Percentiles rank a stretch among this genome's conserved stretches.
Conservation (phyloP, 2,329 filamentous ascomycete genomes). For the Whalleya microplaca region DNA sequence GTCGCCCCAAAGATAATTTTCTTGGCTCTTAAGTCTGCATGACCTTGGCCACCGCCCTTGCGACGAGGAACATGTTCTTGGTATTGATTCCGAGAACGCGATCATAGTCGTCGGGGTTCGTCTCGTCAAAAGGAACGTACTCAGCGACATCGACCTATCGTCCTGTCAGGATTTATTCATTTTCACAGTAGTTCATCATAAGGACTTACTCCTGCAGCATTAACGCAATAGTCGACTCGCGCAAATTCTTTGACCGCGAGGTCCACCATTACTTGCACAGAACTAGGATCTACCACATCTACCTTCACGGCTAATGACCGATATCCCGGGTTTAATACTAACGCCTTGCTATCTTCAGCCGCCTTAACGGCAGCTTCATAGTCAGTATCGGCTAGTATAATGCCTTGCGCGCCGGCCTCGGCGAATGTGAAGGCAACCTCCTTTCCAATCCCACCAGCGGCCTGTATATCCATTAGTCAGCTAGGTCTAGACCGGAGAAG, state of each 20-base stretch:
- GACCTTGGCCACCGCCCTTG: slow-evolving; percentile 16
- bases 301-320: slow-evolving; percentile 1
- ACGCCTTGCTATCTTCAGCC: slow-evolving; percentile 14
- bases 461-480: slow-evolving; percentile 11
- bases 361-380: slow-evolving; percentile 9
- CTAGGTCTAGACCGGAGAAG: neutral
- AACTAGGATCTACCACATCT: slow-evolving; percentile 9
- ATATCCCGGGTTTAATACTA: slow-evolving; percentile 16
- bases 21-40: slow-evolving; percentile 26
- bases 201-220: slow-evolving; percentile 17
- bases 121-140: slow-evolving; percentile 29
- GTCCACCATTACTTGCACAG: slow-evolving; percentile 15
- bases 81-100: slow-evolving; percentile 28
- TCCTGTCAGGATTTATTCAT: neutral
- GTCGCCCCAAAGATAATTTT: slow-evolving; percentile 18
- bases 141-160: slow-evolving; percentile 21
- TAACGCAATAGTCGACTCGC: slow-evolving; percentile 28
- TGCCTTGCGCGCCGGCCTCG: slow-evolving; percentile 25
- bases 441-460: slow-evolving; percentile 24
- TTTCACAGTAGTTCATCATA: neutral
- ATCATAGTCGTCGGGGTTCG: slow-evolving; percentile 26
- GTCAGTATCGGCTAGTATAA: slow-evolving; percentile 26
- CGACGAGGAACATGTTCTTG: slow-evolving; percentile 24
- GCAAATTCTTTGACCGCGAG: slow-evolving; percentile 14
- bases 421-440: slow-evolving; percentile 25